Evolutionary conservation across 164 flowering plant genomes (phyloP).

Genomic region (Protea cynaroides): DNA sequence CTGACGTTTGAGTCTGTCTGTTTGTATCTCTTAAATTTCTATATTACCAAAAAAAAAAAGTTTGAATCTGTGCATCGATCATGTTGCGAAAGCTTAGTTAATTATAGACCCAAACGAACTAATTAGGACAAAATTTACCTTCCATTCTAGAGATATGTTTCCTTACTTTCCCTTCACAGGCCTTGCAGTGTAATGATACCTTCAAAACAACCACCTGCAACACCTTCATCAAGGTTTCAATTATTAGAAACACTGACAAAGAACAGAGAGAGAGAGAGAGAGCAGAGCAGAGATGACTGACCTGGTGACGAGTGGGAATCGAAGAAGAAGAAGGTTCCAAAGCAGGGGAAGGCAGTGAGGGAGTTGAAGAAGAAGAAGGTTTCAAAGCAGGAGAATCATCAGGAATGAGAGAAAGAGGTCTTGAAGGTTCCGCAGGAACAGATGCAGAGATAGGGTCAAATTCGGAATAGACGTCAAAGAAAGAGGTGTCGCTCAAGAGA

Average conservation of each 20-base stretch:
- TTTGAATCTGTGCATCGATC: too few species aligned
- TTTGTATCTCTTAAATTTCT: too few species aligned
- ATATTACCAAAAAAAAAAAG: too few species aligned
- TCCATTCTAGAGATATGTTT: constrained; percentile 91
- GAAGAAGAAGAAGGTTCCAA: neutral
- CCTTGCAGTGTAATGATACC: constrained; percentile 95
- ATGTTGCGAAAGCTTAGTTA: too few species aligned
- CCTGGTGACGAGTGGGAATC: neutral
- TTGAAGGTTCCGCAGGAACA: constrained; percentile 18
- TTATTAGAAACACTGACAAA: neutral
- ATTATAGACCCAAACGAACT: neutral
- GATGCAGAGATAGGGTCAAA: constrained; percentile 24
- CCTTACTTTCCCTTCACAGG: constrained; percentile 88
- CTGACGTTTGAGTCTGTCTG: too few species aligned
- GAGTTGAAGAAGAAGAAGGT: constrained; percentile 27
- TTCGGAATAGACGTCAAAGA: constrained; percentile 30
- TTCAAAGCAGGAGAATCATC: constrained; percentile 27
- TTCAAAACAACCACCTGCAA: constrained; percentile 77
- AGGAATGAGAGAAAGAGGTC: neutral
- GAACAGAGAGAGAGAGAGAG: neutral
- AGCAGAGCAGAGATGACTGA: neutral
- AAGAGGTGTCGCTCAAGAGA: constrained; percentile 39
- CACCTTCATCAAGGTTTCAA: neutral
- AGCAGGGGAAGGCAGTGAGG: constrained; percentile 33
- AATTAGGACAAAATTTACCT: constrained; percentile 33